Conservation (phyloP, 106 monocot genomes). For the Dendrobium catenatum region DNA sequence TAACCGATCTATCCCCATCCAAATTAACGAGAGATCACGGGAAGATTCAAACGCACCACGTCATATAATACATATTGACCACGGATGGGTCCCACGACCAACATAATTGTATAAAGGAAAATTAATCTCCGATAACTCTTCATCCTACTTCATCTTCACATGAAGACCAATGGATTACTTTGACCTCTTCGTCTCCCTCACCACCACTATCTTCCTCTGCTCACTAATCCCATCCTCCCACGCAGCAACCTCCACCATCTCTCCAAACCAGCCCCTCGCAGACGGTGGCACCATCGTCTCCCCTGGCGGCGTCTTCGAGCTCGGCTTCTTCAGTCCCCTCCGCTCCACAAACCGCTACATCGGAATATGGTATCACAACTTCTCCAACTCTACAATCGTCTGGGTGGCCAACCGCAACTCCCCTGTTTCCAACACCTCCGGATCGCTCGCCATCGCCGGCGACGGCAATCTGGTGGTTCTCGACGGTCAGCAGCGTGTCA, state of each 20-base stretch:
- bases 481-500: not conserved
- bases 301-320: conserved; percentile 24
- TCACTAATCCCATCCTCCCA: not conserved
- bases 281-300: conserved; percentile 27
- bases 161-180: not conserved
- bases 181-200: not conserved
- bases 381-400: conserved; percentile 14
- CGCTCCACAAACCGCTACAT: conserved; percentile 25
- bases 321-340: conserved; percentile 43
- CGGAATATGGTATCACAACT: conserved; percentile 42
- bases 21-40: no score
- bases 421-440: conserved; percentile 18
- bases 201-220: conserved; percentile 4
- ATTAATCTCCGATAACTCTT: no score
- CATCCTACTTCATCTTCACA: not conserved
- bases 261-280: conserved; percentile 10
- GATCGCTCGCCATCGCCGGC: conserved; percentile 10
- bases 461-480: conserved; percentile 20
- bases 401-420: conserved; percentile 46
- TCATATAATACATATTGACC: no score
- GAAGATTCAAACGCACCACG: no score
- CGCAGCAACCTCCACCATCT: conserved; percentile 6
- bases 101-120: no score
- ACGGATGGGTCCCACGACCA: no score
- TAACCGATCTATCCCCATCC: no score